Percentiles rank a stretch among this genome's conserved stretches.
Evolutionary conservation across 164 flowering plant genomes (phyloP).

Genomic region (Buxus sempervirens): DNA sequence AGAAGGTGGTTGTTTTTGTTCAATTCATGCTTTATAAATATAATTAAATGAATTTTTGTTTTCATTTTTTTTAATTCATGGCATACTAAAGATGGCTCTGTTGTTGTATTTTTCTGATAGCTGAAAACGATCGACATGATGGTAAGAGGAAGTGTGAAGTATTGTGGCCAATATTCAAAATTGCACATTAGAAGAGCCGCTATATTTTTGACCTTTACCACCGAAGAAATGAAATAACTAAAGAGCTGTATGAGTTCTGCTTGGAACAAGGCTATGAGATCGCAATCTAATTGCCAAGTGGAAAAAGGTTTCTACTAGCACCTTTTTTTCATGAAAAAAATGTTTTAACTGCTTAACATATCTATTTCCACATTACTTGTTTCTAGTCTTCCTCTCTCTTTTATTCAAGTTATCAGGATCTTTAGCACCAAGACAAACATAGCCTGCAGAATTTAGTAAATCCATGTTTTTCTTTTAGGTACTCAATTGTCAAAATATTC

Average conservation of each 20-base stretch:
- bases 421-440: too few species aligned
- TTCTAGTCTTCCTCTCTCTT: too few species aligned
- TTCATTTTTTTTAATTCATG: too few species aligned
- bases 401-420: too few species aligned
- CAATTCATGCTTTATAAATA: too few species aligned
- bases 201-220: slow-evolving; percentile 74
- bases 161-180: slow-evolving; percentile 79
- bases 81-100: too few species aligned
- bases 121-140: slow-evolving; percentile 78
- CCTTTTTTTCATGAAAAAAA: not conserved
- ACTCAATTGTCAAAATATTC: too few species aligned
- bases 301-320: slow-evolving; percentile 59
- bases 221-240: slow-evolving; percentile 72
- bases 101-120: slow-evolving; percentile 40
- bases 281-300: slow-evolving; percentile 72
- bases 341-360: not conserved
- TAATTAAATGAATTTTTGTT: too few species aligned
- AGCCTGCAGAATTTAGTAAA: too few species aligned
- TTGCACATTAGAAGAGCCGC: slow-evolving; percentile 84
- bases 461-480: too few species aligned
- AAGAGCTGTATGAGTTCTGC: slow-evolving; percentile 77
- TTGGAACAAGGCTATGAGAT: slow-evolving; percentile 89
- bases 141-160: slow-evolving; percentile 84
- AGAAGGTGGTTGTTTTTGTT: slow-evolving; percentile 61
- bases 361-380: not conserved